Conservation (phyloP, 176 grass and related monocot genomes). For the Panicum miliaceum region DNA sequence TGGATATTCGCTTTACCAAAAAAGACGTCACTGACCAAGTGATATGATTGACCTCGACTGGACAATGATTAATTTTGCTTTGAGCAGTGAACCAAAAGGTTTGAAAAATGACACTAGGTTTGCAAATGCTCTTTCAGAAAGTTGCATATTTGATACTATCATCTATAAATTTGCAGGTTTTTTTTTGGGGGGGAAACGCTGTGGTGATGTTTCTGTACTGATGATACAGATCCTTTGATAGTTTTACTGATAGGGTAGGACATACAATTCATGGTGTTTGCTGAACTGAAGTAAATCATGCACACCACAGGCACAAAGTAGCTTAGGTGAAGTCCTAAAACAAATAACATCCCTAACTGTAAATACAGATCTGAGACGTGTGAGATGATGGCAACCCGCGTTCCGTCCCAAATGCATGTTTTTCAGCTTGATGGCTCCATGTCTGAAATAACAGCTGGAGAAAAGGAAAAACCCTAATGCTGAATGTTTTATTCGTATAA, state of each 20-base stretch:
- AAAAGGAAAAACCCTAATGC: neutral
- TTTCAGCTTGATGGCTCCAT: neutral
- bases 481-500: neutral
- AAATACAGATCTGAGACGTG: neutral
- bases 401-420: neutral
- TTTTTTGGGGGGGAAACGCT: neutral
- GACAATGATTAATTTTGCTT: conserved; percentile 17
- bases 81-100: conserved; percentile 20
- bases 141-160: neutral
- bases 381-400: neutral
- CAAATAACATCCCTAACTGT: neutral
- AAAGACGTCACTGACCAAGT: conserved; percentile 52
- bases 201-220: conserved; percentile 23
- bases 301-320: conserved; percentile 29
- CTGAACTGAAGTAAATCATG: conserved; percentile 26
- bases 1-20: conserved; percentile 90
- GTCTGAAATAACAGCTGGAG: neutral
- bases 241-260: conserved; percentile 33
- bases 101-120: neutral
- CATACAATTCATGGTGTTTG: conserved; percentile 36
- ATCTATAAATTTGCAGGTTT: conserved; percentile 28
- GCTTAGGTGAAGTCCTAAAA: conserved; percentile 17
- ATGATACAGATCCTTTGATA: conserved; percentile 13
- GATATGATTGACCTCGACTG: neutral
- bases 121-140: neutral